Evolutionary conservation across 345 rosid genomes (phyloP).

Genomic region (Excoecaria agallocha): DNA sequence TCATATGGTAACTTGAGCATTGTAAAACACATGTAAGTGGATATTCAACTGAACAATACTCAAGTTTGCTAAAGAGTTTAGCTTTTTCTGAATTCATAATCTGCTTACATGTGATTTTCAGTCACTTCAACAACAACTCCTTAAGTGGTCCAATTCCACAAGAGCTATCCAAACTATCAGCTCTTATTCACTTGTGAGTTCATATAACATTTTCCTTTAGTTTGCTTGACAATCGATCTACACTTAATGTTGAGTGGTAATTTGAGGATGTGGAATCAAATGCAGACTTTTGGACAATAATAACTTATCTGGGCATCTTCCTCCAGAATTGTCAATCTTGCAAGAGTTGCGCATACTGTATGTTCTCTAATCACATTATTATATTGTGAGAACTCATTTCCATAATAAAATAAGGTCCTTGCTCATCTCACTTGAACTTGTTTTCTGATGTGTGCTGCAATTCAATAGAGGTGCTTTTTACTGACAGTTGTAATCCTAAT

Average conservation of each 20-base stretch:
- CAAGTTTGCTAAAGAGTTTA: background rate
- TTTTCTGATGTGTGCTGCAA: background rate
- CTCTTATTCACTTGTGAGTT: conserved; percentile 81
- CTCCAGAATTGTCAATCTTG: conserved; percentile 56
- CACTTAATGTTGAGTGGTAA: conserved; percentile 8
- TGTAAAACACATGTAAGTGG: conserved; percentile 72
- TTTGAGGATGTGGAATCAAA: conserved; percentile 15
- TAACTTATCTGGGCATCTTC: conserved; percentile 70
- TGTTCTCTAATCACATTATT: conserved; percentile 13
- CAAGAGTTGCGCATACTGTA: conserved; percentile 69
- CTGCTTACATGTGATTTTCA: conserved; percentile 35
- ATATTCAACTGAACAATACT: conserved; percentile 25
- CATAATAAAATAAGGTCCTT: background rate
- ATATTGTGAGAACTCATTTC: background rate
- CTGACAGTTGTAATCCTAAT: background rate
- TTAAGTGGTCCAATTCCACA: conserved; percentile 66
- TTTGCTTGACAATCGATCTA: conserved; percentile 11
- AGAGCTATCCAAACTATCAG: conserved; percentile 58
- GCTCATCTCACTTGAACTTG: background rate
- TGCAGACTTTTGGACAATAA: conserved; percentile 80
- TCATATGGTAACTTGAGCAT: conserved; percentile 61
- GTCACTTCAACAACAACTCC: conserved; percentile 92
- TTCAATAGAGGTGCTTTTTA: conserved; percentile 8
- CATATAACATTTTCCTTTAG: conserved; percentile 15
- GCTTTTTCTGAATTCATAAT: conserved; percentile 3